Percentiles rank a stretch among this genome's conserved stretches.
phyloP scores from a whole-genome alignment of 208 protist species.

The Leishmania tropica region DNA sequence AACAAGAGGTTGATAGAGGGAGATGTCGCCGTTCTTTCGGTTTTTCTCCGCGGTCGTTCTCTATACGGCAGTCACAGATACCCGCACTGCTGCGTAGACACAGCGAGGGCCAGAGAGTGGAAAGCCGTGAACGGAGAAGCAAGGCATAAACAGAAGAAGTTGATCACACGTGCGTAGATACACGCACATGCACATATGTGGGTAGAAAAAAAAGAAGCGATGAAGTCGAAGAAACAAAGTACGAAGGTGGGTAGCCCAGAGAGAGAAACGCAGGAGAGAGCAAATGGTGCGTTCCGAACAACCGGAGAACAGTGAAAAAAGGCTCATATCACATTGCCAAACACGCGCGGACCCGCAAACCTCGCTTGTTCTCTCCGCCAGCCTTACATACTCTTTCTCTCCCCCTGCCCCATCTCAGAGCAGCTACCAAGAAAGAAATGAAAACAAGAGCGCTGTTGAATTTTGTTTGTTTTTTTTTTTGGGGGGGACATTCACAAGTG shows the following conservation, averaged over 20 bases:
- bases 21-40: not conserved
- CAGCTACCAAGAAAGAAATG: not conserved
- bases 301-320: not conserved
- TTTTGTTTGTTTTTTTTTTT: not conserved
- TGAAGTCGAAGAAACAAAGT: conserved; percentile 14
- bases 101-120: not conserved
- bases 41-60: not conserved
- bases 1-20: not conserved
- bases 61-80: not conserved
- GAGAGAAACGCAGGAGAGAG: not conserved
- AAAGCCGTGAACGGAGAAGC: not conserved
- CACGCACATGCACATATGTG: not conserved
- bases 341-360: not conserved
- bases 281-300: not conserved
- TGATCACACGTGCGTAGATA: conserved; percentile 2
- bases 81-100: not conserved
- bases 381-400: not conserved
- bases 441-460: not conserved
- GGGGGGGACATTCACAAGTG: not conserved
- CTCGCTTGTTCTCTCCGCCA: not conserved
- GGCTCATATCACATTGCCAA: not conserved
- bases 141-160: conserved; percentile 4
- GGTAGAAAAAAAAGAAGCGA: conserved; percentile 1
- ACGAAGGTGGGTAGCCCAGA: not conserved
- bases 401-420: not conserved